phyloP scores from a whole-genome alignment of 192 early-diverging fungal species.

The Chytriomyces hyalinus region DNA sequence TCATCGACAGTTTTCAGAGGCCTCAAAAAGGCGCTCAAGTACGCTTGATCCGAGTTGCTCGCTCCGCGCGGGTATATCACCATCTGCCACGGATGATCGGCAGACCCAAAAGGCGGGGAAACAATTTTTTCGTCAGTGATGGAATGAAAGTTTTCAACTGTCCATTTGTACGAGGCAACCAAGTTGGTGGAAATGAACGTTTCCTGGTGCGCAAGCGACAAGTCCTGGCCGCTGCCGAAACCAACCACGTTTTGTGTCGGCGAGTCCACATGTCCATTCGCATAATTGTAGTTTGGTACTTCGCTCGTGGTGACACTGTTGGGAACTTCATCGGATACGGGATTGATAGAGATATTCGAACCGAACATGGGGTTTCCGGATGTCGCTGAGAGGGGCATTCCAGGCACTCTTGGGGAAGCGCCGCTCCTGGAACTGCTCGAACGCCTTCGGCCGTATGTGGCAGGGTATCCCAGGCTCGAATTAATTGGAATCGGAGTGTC shows the following conservation, averaged over 20 bases:
- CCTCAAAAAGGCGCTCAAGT: slow-evolving; percentile 46
- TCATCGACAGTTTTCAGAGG: slow-evolving; percentile 47
- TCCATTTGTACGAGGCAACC: slow-evolving; percentile 41
- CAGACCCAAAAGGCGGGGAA: slow-evolving; percentile 54
- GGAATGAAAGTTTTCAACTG: slow-evolving; percentile 32
- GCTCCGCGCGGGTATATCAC: slow-evolving; percentile 52
- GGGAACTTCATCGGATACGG: no score
- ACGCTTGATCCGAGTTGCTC: slow-evolving; percentile 18
- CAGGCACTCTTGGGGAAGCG: neutral
- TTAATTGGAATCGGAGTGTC: neutral
- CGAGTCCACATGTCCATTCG: no score
- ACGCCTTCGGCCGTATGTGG: neutral
- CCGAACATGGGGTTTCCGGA: slow-evolving; percentile 10
- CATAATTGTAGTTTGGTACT: no score
- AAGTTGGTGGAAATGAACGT: slow-evolving; percentile 29
- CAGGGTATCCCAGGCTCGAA: neutral
- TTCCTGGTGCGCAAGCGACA: neutral
- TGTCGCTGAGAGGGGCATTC: neutral
- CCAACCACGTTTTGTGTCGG: neutral
- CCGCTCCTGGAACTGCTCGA: neutral
- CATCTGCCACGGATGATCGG: slow-evolving; percentile 54
- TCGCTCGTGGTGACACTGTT: no score
- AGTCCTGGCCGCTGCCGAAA: neutral
- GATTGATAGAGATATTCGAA: slow-evolving; percentile 6
- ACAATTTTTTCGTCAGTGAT: slow-evolving; percentile 54